Evolutionary conservation across 1,139 yeast genomes (phyloP), one percentile per base, ranked within the genome.

Genomic region (Meyerozyma athensensis): DNA sequence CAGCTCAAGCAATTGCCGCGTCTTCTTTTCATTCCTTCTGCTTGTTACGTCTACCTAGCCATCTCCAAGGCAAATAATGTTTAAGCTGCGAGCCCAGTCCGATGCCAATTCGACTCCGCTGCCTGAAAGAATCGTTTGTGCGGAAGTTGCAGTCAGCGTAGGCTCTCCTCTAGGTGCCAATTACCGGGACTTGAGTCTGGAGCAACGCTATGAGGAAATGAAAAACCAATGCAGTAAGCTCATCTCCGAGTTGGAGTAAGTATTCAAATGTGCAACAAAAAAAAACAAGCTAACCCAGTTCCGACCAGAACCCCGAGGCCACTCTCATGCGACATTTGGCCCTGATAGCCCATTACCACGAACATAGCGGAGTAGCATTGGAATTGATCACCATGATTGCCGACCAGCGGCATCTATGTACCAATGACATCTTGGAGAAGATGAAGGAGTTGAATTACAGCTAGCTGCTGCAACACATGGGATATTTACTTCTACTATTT

Each of bases 341-440:
- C 37, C 65, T 65, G 44, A 53, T 74, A 35, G 63, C 68, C 39
- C 54, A 61, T 41, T 75, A 75, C 51, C 68, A 74, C 45, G 79
- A 74, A 39, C 53, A 74, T 36, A 68, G 69, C 43, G 80, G 74
- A 47, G 63, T 70, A 13, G 79, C 79, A 1, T 53, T 74, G 44
- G 71, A 69, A 3, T 53, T 76, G 42, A 67, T 75, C 19, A 63
- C 72, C 23, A 59, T 72, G 64, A 74, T 75, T 36, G 78, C 79
- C 2, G 75, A 72, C 41, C 74, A 69, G 42, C 59, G 74, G 38
- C 58, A 66, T 35, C 55, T 69, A 16, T 56, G 68, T 37, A 61
- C 72, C 14, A 54, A 61, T 8, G 74, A 69, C 39, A 64, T 74
- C 17, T 50, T 74, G 41, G 21, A 33, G 21, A 18, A 33, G 22